These are phyloP conservation scores for Aspergillus indologenus DNA, from an alignment of 495 filamentous ascomycete species.

Conservation along the genomic window DNA sequence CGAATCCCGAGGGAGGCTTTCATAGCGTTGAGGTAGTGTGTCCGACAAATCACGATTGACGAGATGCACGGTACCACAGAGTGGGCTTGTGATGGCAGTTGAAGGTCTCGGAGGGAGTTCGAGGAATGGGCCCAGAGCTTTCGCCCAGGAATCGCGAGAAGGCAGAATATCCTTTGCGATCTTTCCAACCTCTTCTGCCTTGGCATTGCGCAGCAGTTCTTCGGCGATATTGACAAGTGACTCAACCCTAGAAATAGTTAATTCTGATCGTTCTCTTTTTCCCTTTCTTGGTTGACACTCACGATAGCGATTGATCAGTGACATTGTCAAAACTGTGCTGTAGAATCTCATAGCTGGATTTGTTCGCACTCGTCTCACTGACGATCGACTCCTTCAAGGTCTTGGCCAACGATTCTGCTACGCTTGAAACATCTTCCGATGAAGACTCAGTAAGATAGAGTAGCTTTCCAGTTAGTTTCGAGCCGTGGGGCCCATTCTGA, in stretches of 20 bases:
- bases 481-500: conserved; percentile 44
- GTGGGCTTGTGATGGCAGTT: conserved; percentile 65
- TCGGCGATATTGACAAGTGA: conserved; percentile 53
- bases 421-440: conserved; percentile 49
- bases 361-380: conserved; percentile 32
- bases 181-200: conserved; percentile 26
- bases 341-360: conserved; percentile 50
- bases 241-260: conserved; percentile 42
- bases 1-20: conserved; percentile 53
- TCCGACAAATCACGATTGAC: conserved; percentile 39
- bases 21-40: conserved; percentile 23
- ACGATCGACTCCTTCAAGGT: conserved; percentile 38
- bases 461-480: conserved; percentile 52
- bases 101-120: conserved; percentile 54
- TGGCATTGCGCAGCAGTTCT: conserved; percentile 44
- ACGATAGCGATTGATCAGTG: conserved; percentile 53
- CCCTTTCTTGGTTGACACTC: conserved; percentile 18
- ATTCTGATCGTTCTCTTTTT: neutral
- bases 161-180: conserved; percentile 49
- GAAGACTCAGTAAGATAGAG: conserved; percentile 56
- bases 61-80: conserved; percentile 70
- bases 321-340: conserved; percentile 48
- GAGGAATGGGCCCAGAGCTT: conserved; percentile 59
- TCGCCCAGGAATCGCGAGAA: conserved; percentile 42
- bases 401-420: conserved; percentile 45